Percentiles rank a stretch among this genome's conserved stretches.
Evolutionary conservation across 2,329 filamentous ascomycete species (phyloP).

Genomic region (Exophiala lecanii-corni): DNA sequence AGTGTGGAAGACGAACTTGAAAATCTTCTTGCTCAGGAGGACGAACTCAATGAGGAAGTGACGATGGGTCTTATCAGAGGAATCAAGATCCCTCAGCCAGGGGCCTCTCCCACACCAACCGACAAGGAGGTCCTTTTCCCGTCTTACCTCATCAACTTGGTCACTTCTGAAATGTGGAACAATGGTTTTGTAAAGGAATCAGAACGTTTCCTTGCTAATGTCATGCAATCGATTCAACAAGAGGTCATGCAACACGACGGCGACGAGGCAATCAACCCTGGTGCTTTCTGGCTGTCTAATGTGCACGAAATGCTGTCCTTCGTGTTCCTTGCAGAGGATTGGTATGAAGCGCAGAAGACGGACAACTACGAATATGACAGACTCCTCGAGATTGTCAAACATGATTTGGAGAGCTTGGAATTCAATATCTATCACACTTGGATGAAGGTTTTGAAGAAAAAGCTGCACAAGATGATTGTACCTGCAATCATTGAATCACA

Average conservation of each 20-base stretch:
- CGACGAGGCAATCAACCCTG: constrained; percentile 93
- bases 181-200: constrained; percentile 99
- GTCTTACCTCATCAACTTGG: constrained; percentile 96
- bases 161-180: constrained; percentile 99
- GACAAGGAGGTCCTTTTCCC: constrained; percentile 99
- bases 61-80: constrained; percentile 94
- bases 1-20: constrained; percentile 94
- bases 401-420: constrained; percentile 94
- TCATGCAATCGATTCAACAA: constrained; percentile 99
- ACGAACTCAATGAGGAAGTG: constrained; percentile 93
- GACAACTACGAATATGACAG: constrained; percentile 99
- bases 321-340: constrained; percentile 97
- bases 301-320: constrained; percentile 99
- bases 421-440: constrained; percentile 99
- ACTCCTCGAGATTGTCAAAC: constrained; percentile 96
- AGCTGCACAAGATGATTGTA: constrained; percentile 99
- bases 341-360: constrained; percentile 99
- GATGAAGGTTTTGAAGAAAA: constrained; percentile 99
- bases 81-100: constrained; percentile 89
- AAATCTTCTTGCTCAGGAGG: constrained; percentile 87
- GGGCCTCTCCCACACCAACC: constrained; percentile 79
- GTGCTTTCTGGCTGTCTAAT: constrained; percentile 98
- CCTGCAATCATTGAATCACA: constrained; percentile 98
- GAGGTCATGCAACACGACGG: constrained; percentile 99
- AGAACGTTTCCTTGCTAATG: constrained; percentile 95